Evolutionary conservation across 495 filamentous ascomycete genomes (phyloP).

Genomic region (Cladorrhinum samala): DNA sequence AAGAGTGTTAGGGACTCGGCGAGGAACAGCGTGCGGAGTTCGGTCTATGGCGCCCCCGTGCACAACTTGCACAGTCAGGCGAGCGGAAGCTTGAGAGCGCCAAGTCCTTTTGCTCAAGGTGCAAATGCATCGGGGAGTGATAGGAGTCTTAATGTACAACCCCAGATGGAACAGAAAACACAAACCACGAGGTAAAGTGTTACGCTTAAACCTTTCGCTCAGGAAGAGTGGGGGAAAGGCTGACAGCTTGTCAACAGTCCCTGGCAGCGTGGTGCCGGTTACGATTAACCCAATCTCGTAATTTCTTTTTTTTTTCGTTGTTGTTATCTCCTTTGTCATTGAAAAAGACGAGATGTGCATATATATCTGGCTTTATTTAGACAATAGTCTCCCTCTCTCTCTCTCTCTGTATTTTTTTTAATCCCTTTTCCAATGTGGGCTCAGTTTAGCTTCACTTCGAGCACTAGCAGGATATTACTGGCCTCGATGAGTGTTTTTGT

Average conservation of each 20-base stretch:
- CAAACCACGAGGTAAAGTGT: slow-evolving; percentile 38
- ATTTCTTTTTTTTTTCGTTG: neutral
- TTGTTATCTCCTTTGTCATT: neutral
- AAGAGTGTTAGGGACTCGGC: slow-evolving; percentile 9
- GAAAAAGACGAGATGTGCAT: neutral
- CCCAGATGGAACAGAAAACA: slow-evolving; percentile 14
- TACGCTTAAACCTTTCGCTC: neutral
- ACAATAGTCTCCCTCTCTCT: too few species aligned
- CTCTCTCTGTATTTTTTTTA: too few species aligned
- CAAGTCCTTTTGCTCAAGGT: slow-evolving; percentile 15
- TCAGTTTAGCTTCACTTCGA: too few species aligned
- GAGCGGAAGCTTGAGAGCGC: slow-evolving; percentile 21
- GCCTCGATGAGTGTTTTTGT: too few species aligned
- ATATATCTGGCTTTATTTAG: too few species aligned
- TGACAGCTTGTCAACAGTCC: slow-evolving; percentile 25
- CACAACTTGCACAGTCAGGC: slow-evolving; percentile 10
- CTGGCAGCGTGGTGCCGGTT: slow-evolving; percentile 53
- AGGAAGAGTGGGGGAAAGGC: slow-evolving; percentile 10
- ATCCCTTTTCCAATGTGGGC: too few species aligned
- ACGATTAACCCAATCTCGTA: slow-evolving; percentile 30
- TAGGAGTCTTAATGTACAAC: slow-evolving; percentile 10
- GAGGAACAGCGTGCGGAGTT: slow-evolving; percentile 4
- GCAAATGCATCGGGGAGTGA: slow-evolving; percentile 7
- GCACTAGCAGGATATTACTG: too few species aligned
- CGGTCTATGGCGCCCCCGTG: neutral